Conservation (phyloP, 495 filamentous ascomycete species). For the Endocarpon pusillum region DNA sequence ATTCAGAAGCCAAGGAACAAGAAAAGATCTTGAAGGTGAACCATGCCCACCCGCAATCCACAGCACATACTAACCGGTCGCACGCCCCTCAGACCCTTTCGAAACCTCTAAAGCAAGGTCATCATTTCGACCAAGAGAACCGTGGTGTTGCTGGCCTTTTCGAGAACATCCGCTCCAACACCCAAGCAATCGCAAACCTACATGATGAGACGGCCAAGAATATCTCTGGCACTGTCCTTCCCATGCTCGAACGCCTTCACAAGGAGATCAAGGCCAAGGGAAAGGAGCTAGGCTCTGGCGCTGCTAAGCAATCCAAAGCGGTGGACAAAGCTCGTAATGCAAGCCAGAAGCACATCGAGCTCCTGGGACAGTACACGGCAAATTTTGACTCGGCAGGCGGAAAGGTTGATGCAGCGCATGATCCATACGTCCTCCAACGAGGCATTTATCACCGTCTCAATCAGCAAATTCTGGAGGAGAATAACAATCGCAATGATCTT, state of each 20-base stretch:
- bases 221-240: conserved; percentile 66
- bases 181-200: conserved; percentile 72
- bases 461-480: conserved; percentile 87
- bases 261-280: conserved; percentile 89
- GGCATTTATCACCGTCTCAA: conserved; percentile 67
- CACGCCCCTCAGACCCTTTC: conserved; percentile 46
- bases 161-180: conserved; percentile 83
- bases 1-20: conserved; percentile 78
- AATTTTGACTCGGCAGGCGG: conserved; percentile 51
- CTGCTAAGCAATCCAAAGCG: conserved; percentile 70
- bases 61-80: conserved; percentile 1
- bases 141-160: conserved; percentile 79
- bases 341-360: conserved; percentile 92
- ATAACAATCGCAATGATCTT: conserved; percentile 81
- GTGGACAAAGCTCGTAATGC: conserved; percentile 73
- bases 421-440: conserved; percentile 77
- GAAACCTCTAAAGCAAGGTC: conserved; percentile 66
- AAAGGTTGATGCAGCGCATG: conserved; percentile 48
- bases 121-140: conserved; percentile 77
- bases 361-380: conserved; percentile 69
- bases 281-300: conserved; percentile 73
- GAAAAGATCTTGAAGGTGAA: conserved; percentile 80
- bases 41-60: background rate
- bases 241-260: conserved; percentile 77
- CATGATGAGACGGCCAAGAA: conserved; percentile 79